Conservation (phyloP, 1,284 basidiomycete genomes). For the Ceratobasidium sp. region DNA sequence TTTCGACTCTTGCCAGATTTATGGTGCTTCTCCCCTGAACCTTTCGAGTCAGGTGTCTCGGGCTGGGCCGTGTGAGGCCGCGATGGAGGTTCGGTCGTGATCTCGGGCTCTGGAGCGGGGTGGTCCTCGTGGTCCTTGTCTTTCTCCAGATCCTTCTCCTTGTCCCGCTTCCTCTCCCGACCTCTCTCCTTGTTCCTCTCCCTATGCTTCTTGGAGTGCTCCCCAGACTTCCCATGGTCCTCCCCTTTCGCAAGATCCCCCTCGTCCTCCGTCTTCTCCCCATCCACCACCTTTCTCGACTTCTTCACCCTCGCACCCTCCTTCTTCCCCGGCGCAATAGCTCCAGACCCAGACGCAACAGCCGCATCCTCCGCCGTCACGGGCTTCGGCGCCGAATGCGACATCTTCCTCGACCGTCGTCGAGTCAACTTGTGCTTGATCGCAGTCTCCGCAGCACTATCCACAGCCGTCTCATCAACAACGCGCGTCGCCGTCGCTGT, state of each 20-base stretch:
- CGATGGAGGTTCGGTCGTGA: conserved; percentile 1
- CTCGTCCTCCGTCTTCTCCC: conserved; percentile 32
- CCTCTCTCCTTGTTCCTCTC: conserved; percentile 31
- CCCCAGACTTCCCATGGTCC: conserved; percentile 24
- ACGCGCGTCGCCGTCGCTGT: too few relatives aligned
- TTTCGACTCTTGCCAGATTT: conserved; percentile 34
- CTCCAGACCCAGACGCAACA: conserved; percentile 11
- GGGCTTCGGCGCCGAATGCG: conserved; percentile 35
- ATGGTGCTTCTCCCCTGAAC: conserved; percentile 15
- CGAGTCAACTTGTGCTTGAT: conserved; percentile 14
- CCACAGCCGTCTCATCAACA: conserved; percentile 3
- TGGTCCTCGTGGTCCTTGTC: conserved; percentile 20
- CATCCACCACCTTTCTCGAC: conserved; percentile 20
- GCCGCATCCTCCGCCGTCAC: conserved; percentile 9
- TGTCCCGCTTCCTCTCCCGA: conserved; percentile 24
- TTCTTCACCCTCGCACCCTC: conserved; percentile 21
- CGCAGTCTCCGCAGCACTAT: not conserved
- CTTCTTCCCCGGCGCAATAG: conserved; percentile 1
- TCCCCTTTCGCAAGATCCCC: conserved; percentile 1
- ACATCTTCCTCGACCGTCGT: conserved; percentile 39
- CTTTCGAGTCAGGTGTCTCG: conserved; percentile 4
- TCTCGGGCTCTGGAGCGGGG: not conserved
- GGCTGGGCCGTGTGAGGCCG: conserved; percentile 1
- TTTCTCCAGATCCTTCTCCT: conserved; percentile 18
- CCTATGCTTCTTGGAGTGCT: conserved; percentile 30